Base-by-base conservation (phyloP, 1,284 basidiomycete species). In the Apiotrichum laibachii region DNA sequence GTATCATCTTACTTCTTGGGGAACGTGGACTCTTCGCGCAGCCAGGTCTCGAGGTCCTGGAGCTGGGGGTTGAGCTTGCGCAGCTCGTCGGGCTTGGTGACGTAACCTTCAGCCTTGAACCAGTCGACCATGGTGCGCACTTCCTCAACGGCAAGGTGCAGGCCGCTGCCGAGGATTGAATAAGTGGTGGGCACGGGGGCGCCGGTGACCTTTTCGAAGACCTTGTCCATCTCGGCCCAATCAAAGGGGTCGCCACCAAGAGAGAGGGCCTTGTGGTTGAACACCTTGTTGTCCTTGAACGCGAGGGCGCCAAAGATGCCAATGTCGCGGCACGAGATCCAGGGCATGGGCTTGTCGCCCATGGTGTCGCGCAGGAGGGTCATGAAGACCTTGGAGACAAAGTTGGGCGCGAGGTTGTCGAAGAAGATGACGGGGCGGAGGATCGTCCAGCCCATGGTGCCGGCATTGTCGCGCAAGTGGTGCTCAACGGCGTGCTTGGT, bases 191-290 rank as follows among this genome's bases (percentile, higher is more conserved):
- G 63, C 4, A 62, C 43, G 10, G 54, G 48, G 26, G 50, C n/a
- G 16, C 67, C 68, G 22, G 63, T 63, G 34, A 59, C 55, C 33
- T 53, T 37, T 8, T 18, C 11, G 15, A 60, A 62, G 33, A 46
- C 51, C 15, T 37, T 34, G 55, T 70, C 48, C 21, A 73, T 54
- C 47, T 69, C 57, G 5, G 50, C 45, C 34, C 58, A 64, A 18
- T 59, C 62, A 22, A 68, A 49, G 22, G 60, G 59, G 43, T 71
- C 68, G 21, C 66, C 64, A 5, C 66, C 71, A 9, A 73, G 56
- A 1, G 50, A 33, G 37, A 73, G 43, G 10, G 58, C 63, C 35
- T 53, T 52, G 9, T 57, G 55, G 40, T 59, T 39, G 48, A 47
- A 66, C 31, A 50, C 34, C 1, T 47, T 47, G 5, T 37, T 46